These are phyloP conservation scores for Scedosporium dehoogii DNA, from an alignment of 2,329 filamentous ascomycete genomes.

Conservation along the genomic window DNA sequence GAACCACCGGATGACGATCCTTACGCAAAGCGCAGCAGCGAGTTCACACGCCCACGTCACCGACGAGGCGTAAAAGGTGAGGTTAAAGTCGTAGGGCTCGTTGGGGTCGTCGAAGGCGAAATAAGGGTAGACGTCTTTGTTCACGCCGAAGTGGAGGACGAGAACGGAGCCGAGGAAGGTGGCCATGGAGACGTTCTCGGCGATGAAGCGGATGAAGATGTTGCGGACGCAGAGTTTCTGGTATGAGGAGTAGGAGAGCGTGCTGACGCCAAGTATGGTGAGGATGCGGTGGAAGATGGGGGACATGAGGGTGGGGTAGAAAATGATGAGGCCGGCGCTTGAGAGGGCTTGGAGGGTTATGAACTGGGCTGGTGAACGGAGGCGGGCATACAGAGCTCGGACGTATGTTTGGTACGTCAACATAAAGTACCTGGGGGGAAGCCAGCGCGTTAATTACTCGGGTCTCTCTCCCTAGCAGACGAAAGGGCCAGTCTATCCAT, in stretches of 20 bases:
- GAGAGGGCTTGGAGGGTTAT: constrained; percentile 55
- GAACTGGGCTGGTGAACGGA: constrained; percentile 56
- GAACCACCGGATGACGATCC: constrained; percentile 45
- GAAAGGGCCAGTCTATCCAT: not conserved
- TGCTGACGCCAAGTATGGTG: constrained; percentile 42
- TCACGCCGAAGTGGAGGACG: constrained; percentile 56
- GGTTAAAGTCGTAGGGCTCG: constrained; percentile 48
- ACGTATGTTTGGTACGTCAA: constrained; percentile 64
- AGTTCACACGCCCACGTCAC: constrained; percentile 61
- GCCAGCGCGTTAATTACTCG: constrained; percentile 7
- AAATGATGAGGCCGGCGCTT: constrained; percentile 50
- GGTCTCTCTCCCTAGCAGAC: too few relatives aligned
- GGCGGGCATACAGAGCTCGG: constrained; percentile 56
- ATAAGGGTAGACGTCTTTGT: constrained; percentile 60
- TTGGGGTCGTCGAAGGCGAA: constrained; percentile 48
- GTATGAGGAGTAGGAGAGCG: constrained; percentile 51
- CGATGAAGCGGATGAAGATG: constrained; percentile 57
- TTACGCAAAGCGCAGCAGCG: constrained; percentile 48
- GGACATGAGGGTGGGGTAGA: constrained; percentile 56
- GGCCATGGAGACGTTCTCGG: constrained; percentile 60
- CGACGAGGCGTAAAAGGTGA: constrained; percentile 53
- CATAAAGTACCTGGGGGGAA: constrained; percentile 46
- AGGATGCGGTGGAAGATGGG: constrained; percentile 45
- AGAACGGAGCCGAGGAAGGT: constrained; percentile 56
- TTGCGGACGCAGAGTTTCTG: constrained; percentile 57